These are phyloP conservation scores for Kingdonia uniflora DNA, from an alignment of 164 flowering plant genomes.

Conservation along the genomic window DNA sequence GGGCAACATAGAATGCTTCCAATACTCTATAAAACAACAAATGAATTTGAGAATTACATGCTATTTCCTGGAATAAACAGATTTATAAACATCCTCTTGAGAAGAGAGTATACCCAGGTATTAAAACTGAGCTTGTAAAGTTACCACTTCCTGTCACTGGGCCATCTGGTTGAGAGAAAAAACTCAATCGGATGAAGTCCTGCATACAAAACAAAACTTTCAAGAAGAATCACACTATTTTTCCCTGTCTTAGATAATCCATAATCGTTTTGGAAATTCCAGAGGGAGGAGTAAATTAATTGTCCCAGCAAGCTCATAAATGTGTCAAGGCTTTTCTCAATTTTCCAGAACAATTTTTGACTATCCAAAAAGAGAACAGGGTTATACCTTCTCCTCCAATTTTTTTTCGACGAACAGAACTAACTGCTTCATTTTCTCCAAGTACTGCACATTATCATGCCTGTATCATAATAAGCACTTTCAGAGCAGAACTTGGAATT, in stretches of 20 bases:
- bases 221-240: too few relatives aligned
- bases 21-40: constrained; percentile 29
- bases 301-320: too few relatives aligned
- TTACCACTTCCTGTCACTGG: constrained; percentile 66
- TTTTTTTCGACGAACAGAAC: constrained; percentile 72
- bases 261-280: too few relatives aligned
- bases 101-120: constrained; percentile 61
- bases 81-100: background rate
- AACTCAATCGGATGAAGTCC: constrained; percentile 71
- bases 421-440: constrained; percentile 91
- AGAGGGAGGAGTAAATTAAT: too few relatives aligned
- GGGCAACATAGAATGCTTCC: constrained; percentile 83
- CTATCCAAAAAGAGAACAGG: background rate
- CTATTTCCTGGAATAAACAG: background rate
- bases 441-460: constrained; percentile 81
- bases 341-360: background rate
- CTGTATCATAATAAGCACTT: constrained; percentile 31
- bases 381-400: constrained; percentile 72
- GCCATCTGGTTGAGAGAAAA: constrained; percentile 91
- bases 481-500: too few relatives aligned
- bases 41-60: constrained; percentile 1
- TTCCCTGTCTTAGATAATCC: too few relatives aligned
- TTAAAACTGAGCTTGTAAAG: constrained; percentile 52
- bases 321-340: background rate
- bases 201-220: constrained; percentile 15